Base-by-base conservation (phyloP, 345 rosid species). In the Arabidopsis thaliana region DNA sequence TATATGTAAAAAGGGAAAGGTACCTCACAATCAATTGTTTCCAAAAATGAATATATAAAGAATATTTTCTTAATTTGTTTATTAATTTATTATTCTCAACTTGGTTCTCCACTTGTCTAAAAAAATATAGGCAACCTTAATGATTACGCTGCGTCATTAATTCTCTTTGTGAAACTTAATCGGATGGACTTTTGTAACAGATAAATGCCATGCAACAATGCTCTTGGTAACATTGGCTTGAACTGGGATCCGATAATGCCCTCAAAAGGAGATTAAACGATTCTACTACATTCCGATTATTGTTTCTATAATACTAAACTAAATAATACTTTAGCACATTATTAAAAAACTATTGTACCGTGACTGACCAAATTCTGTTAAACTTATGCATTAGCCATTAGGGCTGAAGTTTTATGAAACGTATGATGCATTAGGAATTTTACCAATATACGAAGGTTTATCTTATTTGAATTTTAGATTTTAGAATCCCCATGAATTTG, bases 401-500 rank as follows among this genome's bases (percentile, higher is more conserved):
- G 1, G 28, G 9, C 22, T 59, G 16, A 59, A 59, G 8, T 59
- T 37, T 51, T 7, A 33, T 32, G 41, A 57, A 57, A 57, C 40
- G 12, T 28, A 34, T 23, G 1, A 1, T 36, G 61, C 53, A 16
- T 25, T 1, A 40, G 20, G 23, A 28, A 40, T 41, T 3, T 10
- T 3, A 42, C 7, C 20, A 64, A 52, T 25, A 68, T 36, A n/a
- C 20, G 23, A 71, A 59, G 5, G 16, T 23, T 40, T 2, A 14
- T 41, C 16, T 72, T 63, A 42, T 40, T 62, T 22, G 3, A 20
- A 40, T 4, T 52, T 22, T 63, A 32, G 34, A 63, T 34, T 57
- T 46, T 58, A 59, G 51, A 68, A 37, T 24, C 9, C n/a, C 42
- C 48, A 37, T 51, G 14, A 49, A 22, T 24, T 7, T 50, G 69